Conservation (phyloP, 192 early-diverging fungal genomes). For the Entophlyctis luteolus region DNA sequence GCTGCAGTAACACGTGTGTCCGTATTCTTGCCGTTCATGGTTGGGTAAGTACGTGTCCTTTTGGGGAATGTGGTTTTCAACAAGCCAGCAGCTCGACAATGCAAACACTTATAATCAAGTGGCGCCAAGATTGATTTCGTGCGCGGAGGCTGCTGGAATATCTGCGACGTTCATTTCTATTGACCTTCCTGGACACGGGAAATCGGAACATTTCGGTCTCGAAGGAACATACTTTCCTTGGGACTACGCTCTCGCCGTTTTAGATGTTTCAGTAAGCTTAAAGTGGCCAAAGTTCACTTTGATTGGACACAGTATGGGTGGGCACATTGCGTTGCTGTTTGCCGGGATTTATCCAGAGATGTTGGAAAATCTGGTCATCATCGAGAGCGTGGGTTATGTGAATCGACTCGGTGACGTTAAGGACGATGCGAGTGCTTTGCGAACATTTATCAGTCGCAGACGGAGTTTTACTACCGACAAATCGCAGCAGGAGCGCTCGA, state of each 20-base stretch:
- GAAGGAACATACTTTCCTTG: conserved; percentile 33
- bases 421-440: conserved; percentile 14
- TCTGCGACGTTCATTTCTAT: conserved; percentile 16
- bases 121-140: conserved; percentile 10
- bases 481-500: background rate
- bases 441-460: background rate
- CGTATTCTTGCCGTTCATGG: conserved; percentile 16
- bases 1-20: too few relatives aligned
- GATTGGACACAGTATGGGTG: conserved; percentile 38
- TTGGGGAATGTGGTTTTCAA: background rate
- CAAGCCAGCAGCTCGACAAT: conserved; percentile 31
- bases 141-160: background rate
- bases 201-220: conserved; percentile 6
- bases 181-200: conserved; percentile 41
- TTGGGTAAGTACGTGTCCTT: background rate
- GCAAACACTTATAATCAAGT: conserved; percentile 22
- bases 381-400: conserved; percentile 40
- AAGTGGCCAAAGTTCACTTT: conserved; percentile 24
- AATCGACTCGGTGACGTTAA: conserved; percentile 19
- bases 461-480: background rate
- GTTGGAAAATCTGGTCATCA: conserved; percentile 26
- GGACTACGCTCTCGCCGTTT: conserved; percentile 28
- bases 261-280: conserved; percentile 28
- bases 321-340: conserved; percentile 29
- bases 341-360: conserved; percentile 33